Evolutionary conservation across 192 early-diverging fungal genomes (phyloP).

Genomic region (Rhizophagus prolifer): DNA sequence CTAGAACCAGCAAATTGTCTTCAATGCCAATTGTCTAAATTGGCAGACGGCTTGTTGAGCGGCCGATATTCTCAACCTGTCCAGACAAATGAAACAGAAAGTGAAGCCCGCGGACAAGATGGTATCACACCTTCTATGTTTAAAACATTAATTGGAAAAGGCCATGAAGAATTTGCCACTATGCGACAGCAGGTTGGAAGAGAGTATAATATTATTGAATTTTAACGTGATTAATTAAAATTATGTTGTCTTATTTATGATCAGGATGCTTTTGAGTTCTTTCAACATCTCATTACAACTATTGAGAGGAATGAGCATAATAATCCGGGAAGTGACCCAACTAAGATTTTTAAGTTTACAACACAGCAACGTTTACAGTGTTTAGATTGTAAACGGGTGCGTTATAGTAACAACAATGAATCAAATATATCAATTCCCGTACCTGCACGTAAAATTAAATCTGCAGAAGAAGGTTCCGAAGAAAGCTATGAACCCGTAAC

Average conservation of each 20-base stretch:
- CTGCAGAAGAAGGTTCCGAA: conserved; percentile 18
- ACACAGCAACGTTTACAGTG: conserved; percentile 89
- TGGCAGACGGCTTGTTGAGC: conserved; percentile 86
- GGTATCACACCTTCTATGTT: conserved; percentile 92
- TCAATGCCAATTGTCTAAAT: conserved; percentile 88
- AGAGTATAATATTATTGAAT: neutral
- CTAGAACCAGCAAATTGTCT: conserved; percentile 73
- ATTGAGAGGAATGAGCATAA: conserved; percentile 78
- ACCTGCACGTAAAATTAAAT: conserved; percentile 49
- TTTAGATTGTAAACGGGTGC: conserved; percentile 75
- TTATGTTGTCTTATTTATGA: neutral
- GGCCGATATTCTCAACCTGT: conserved; percentile 79
- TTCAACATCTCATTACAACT: conserved; percentile 72
- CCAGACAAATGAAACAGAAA: conserved; percentile 38
- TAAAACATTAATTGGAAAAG: conserved; percentile 83
- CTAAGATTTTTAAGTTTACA: conserved; percentile 74
- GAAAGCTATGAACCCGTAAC: conserved; percentile 55
- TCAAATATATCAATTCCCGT: conserved; percentile 67
- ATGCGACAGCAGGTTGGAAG: conserved; percentile 87
- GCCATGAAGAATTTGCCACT: conserved; percentile 91
- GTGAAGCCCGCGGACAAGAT: conserved; percentile 56
- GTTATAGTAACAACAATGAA: conserved; percentile 61
- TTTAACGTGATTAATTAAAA: neutral
- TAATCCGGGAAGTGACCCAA: conserved; percentile 64
- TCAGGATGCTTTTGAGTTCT: conserved; percentile 91